Base-by-base conservation (phyloP, 2,329 filamentous ascomycete genomes). In the Fusarium longipes region DNA sequence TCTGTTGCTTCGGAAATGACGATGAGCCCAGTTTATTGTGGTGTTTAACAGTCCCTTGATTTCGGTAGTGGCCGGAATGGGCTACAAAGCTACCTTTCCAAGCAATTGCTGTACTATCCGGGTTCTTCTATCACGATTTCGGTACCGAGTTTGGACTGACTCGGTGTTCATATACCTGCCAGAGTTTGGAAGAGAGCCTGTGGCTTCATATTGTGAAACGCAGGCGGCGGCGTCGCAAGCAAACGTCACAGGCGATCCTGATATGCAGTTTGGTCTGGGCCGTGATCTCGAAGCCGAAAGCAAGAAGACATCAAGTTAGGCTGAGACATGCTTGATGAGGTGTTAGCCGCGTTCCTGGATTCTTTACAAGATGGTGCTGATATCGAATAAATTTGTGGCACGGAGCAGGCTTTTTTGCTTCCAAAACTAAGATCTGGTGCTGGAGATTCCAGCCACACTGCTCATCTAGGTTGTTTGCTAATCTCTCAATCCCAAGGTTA, bases 191-290 rank as follows among this genome's bases (percentile, higher is more conserved):
- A 15, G 18, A 17, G 47, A 48, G 39, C 40, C 48, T 51, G 55
- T 57, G 55, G 54, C 52, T 61, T 63, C 47, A 63, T 38, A 36
- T 62, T 57, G 57, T 65, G 63, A 61, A 69, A 57, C 48, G 42
- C 35, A 45, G 44, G 42, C 44, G 42, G 54, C 53, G 50, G 49
- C 42, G 49, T 48, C 47, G 47, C 56, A 50, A 49, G 38, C 15
- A 30, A 56, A 47, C 33, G 29, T 17, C 35, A 51, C 29, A 18
- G 25, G 47, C 51, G 49, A 67, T 49, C 44, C 47, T 55, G 38
- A 35, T 61, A 22, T 72, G 8, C 18, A 12, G 24, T 39, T 20
- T 40, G 39, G 29, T 20, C 39, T 47, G 39, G 67, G 63, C 22
- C 49, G 25, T 24, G 14, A 60, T 44, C 30, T 57, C 55, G 30